Base-by-base conservation (phyloP, 495 filamentous ascomycete species). In the Podospora pseudoanserina region DNA sequence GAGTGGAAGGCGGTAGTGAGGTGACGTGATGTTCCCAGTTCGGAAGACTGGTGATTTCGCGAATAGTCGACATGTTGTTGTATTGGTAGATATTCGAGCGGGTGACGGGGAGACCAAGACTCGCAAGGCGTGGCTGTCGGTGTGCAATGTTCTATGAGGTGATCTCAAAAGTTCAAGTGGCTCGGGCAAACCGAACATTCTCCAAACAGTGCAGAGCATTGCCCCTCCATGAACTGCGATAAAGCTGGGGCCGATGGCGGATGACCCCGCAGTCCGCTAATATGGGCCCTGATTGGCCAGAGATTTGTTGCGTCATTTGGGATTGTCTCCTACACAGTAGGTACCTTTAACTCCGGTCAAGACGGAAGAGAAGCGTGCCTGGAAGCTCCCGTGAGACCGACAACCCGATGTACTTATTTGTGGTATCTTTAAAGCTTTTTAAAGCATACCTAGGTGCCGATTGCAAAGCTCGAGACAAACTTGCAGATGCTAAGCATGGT, bases 21-120 rank as follows among this genome's bases (percentile, higher is more conserved):
- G 83, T 78, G 65, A 91, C 76, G 75, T 90, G 83, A 44, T 84
- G 72, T 53, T 84, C 77, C 86, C 95, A 98, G 70, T 86, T 86
- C 67, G 83, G 79, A 67, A 90, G 87, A 65, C 82, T 85, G 60
- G 81, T 84, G 80, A 97, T 91, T 56, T 93, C 90, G 70, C 82
- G 84, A 73, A 97, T 83, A 26, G 84, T 85, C 69, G 90, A 91
- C 91, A 92, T 92, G 56, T 66, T 69, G 60, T 18, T 19, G 55
- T 58, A 23, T 32, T 32, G 30, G 7, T 1, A 23, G 54, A 39
- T 39, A 23, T 23, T 23, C 23, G 23, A 23, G 23, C 23, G 23
- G 23, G 23, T 23, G 23, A 23, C 23, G 23, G 23, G 23, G 23
- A 23, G 23, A 23, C 23, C 1, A 39, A 39, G 1, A 39, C 11